These are phyloP conservation scores for Haplosporangium gracile DNA, from an alignment of 192 early-diverging fungal genomes.

Conservation along the genomic window DNA sequence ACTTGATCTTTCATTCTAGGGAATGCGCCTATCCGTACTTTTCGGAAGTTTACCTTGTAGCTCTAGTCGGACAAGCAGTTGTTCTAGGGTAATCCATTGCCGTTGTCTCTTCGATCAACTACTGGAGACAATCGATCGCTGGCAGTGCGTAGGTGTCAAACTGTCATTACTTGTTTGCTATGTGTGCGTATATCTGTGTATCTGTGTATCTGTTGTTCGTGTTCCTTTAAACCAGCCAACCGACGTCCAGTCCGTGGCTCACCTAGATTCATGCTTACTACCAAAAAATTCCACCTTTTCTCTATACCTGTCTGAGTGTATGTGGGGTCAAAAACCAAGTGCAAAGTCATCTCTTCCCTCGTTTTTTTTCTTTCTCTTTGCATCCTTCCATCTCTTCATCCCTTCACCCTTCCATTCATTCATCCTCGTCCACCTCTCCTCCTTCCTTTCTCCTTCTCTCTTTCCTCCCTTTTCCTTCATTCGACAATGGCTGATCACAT, in stretches of 20 bases:
- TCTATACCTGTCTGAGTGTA: no score
- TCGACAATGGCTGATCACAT: slow-evolving; percentile 12
- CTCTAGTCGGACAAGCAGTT: no score
- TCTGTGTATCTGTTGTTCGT: no score
- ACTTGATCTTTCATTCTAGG: no score
- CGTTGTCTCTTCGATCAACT: no score
- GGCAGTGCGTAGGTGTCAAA: no score
- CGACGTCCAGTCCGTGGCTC: slow-evolving; percentile 3
- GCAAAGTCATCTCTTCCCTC: neutral
- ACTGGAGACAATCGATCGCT: no score
- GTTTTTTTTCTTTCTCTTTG: neutral
- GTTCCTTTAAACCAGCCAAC: neutral
- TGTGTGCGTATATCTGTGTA: neutral
- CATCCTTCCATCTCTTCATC: neutral
- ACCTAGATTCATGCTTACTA: neutral
- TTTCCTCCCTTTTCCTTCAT: neutral
- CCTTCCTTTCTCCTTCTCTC: neutral
- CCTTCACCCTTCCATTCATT: neutral
- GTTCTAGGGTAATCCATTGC: no score
- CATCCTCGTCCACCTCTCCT: neutral
- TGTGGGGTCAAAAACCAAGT: neutral
- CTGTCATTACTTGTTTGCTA: no score
- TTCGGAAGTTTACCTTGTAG: no score
- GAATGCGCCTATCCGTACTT: no score
- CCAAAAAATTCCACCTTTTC: neutral